Evolutionary conservation across 352 stramenopile species (phyloP).

Genomic region (Phytophthora tentaculata): DNA sequence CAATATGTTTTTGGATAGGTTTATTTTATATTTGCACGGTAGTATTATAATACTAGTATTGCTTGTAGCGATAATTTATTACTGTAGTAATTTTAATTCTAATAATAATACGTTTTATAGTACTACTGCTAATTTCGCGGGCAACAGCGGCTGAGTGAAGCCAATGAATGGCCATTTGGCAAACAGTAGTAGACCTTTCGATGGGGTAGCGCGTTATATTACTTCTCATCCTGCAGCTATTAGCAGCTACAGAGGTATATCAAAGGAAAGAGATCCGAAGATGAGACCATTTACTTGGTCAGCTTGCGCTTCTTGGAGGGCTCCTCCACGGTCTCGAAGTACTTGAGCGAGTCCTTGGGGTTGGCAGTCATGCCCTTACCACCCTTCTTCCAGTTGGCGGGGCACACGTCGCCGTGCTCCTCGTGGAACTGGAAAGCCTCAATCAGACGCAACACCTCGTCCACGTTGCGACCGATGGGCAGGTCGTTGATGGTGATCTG

Average conservation of each 20-base stretch:
- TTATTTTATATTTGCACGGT: no score
- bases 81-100: no score
- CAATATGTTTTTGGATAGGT: not conserved
- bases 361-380: conserved; percentile 86
- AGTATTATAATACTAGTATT: no score
- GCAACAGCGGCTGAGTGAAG: no score
- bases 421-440: conserved; percentile 93
- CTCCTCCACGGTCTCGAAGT: conserved; percentile 64
- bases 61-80: no score
- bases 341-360: conserved; percentile 77
- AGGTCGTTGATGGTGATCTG: conserved; percentile 92
- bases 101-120: no score
- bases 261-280: not conserved
- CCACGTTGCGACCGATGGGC: conserved; percentile 88
- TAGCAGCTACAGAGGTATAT: not conserved
- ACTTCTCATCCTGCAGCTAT: not conserved
- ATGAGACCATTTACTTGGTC: conserved; percentile 11
- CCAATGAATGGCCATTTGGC: no score
- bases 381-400: conserved; percentile 92
- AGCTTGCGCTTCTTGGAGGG: conserved; percentile 43
- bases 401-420: conserved; percentile 92
- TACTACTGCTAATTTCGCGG: not conserved
- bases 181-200: no score
- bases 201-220: no score
- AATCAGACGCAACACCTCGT: conserved; percentile 92